These are phyloP conservation scores for Talaromyces sp. DNA, from an alignment of 2,329 filamentous ascomycete species.

Conservation along the genomic window DNA sequence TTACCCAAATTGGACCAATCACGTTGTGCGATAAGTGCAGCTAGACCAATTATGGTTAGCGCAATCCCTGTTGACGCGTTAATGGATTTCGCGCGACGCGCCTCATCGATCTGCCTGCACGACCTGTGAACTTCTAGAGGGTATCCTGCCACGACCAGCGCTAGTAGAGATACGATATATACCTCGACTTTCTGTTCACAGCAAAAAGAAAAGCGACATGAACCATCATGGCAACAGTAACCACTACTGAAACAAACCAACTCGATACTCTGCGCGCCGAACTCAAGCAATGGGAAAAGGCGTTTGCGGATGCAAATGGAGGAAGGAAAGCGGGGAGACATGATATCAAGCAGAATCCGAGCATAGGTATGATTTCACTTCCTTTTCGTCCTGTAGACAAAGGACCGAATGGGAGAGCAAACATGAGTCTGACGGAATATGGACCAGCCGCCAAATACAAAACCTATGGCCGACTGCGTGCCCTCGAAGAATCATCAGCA, in stretches of 20 bases:
- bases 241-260: conserved; percentile 23
- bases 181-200: neutral
- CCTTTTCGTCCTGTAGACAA: neutral
- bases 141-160: neutral
- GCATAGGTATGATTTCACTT: conserved; percentile 34
- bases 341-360: conserved; percentile 45
- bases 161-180: neutral
- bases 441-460: conserved; percentile 45
- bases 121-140: neutral
- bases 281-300: conserved; percentile 46
- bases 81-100: conserved; percentile 2
- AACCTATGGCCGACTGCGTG: conserved; percentile 40
- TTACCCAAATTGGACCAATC: neutral
- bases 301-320: conserved; percentile 39
- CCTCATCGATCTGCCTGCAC: neutral
- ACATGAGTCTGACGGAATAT: neutral
- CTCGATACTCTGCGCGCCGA: conserved; percentile 36
- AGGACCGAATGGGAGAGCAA: no score
- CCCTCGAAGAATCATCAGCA: conserved; percentile 26
- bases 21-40: neutral
- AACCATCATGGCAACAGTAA: neutral
- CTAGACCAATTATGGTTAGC: neutral
- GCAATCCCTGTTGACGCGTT: neutral
- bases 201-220: neutral
- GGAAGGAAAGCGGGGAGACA: conserved; percentile 42